A percentile compares a stretch with the other conserved stretches of the same genome.
phyloP scores from a whole-genome alignment of 1,284 basidiomycete species.

The Ganoderma lucidum region DNA sequence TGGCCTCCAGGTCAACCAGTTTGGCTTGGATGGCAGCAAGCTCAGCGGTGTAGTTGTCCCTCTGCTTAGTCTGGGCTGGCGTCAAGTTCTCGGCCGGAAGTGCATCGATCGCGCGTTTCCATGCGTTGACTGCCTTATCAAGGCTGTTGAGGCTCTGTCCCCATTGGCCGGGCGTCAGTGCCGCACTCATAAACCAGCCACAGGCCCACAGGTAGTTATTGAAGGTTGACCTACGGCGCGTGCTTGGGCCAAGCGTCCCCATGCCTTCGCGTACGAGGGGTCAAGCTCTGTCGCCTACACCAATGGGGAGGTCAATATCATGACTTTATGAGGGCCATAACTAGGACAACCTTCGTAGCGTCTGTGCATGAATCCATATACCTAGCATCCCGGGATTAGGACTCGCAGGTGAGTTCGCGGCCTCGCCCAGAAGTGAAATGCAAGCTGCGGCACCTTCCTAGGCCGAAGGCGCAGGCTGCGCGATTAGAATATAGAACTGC shows the following conservation, averaged over 20 bases:
- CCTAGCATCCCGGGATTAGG: constrained; percentile 6
- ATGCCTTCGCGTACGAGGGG: constrained; percentile 41
- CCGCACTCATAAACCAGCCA: background rate
- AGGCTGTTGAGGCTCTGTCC: constrained; percentile 32
- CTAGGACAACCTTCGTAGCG: constrained; percentile 22
- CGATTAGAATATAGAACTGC: constrained; percentile 48
- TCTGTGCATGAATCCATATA: constrained; percentile 27
- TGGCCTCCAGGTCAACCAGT: constrained; percentile 1
- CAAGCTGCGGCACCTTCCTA: constrained; percentile 30
- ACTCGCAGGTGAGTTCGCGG: background rate
- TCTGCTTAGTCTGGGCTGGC: constrained; percentile 39
- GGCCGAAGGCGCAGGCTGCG: constrained; percentile 42
- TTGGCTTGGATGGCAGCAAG: constrained; percentile 23
- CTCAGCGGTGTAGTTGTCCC: constrained; percentile 37
- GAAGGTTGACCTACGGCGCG: background rate
- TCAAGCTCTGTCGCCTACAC: constrained; percentile 43
- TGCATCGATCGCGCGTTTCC: constrained; percentile 35
- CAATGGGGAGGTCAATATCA: background rate
- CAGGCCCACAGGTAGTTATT: background rate
- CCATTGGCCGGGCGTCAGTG: background rate
- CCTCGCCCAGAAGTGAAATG: background rate
- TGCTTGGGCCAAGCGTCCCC: constrained; percentile 9
- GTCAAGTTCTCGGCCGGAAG: constrained; percentile 36
- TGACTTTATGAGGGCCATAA: too few relatives aligned
- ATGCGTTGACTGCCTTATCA: constrained; percentile 26